A percentile compares a stretch with the other conserved stretches of the same genome.
phyloP scores from a whole-genome alignment of 2,329 filamentous ascomycete species.

The Fusarium devonianum region DNA sequence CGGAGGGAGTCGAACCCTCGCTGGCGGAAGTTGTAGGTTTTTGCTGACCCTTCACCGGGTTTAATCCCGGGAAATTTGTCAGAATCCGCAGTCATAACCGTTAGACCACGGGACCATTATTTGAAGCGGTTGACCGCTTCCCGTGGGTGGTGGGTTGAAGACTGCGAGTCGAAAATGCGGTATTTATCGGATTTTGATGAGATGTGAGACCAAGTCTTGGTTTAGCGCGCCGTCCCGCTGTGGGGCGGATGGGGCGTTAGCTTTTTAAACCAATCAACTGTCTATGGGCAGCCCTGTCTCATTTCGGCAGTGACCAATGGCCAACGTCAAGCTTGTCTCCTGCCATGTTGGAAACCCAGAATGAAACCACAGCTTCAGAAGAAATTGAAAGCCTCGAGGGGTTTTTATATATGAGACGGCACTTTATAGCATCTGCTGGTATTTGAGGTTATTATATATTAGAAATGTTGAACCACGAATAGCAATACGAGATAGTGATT shows the following conservation, averaged over 20 bases:
- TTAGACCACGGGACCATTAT: constrained; percentile 11
- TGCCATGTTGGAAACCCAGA: not conserved
- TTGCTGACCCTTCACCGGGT: no score
- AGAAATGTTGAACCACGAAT: no score
- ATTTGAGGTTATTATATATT: no score
- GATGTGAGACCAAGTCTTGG: not conserved
- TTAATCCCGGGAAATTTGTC: no score
- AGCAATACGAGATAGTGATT: no score
- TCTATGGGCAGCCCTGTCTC: not conserved
- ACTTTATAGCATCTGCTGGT: no score
- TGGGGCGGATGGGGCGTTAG: not conserved
- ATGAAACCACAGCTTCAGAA: no score
- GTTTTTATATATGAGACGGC: no score
- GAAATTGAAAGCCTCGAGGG: no score
- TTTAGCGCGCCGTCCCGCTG: not conserved
- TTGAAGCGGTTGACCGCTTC: not conserved
- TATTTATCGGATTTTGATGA: not conserved
- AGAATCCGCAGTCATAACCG: constrained; percentile 20
- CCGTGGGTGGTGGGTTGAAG: not conserved
- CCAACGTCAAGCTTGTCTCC: not conserved
- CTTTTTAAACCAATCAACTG: not conserved
- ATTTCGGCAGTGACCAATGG: not conserved
- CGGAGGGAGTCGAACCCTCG: constrained; percentile 15
- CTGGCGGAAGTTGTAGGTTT: no score
- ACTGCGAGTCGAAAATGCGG: not conserved